Base-by-base conservation (phyloP, 306 rosid species). In the Acacia melanoxylon region DNA sequence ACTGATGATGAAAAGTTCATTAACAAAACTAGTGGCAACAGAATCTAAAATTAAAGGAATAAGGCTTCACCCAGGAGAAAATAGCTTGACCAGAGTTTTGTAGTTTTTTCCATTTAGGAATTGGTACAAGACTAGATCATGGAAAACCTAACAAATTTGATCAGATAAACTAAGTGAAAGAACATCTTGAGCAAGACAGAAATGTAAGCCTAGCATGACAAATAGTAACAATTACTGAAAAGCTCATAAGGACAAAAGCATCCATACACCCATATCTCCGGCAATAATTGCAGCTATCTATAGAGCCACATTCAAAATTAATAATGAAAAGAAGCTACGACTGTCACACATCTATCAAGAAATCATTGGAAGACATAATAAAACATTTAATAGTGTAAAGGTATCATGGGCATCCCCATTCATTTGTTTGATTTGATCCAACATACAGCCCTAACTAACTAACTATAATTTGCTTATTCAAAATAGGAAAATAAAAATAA, bases 121-220 rank as follows among this genome's bases (percentile, higher is more conserved):
- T 46, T 33, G 42, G 51, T 29, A 62, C 17, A 70, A 37, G 51
- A 56, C 62, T 27, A 76, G 27, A 45, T 59, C 1, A 45, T 35
- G 17, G 65, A 69, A 77, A 62, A 41, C 51, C n/a, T 56, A 24
- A 29, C 20, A 67, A 29, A 29, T 15, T 27, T 33, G 45, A 66
- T 44, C 19, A 59, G 19, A 62, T 59, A 31, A 46, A 45, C 52
- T 59, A 31, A 20, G 51, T 67, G 40, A 82, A 74, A 79, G 58
- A 85, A 78, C 33, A 65, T 31, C 78, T 78, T 11, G 42, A 74
- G 80, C 84, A 87, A 82, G 74, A 48, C 35, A 70, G 51, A 75
- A 22, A 85, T 29, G 49, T 46, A 63, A 37, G 22, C 22, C 20
- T 41, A 49, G 25, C 35, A 80, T 20, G 56, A 80, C 14, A 72